Conservation (phyloP, 169 alveolate species). For the Cryptosporidium ubiquitum region DNA sequence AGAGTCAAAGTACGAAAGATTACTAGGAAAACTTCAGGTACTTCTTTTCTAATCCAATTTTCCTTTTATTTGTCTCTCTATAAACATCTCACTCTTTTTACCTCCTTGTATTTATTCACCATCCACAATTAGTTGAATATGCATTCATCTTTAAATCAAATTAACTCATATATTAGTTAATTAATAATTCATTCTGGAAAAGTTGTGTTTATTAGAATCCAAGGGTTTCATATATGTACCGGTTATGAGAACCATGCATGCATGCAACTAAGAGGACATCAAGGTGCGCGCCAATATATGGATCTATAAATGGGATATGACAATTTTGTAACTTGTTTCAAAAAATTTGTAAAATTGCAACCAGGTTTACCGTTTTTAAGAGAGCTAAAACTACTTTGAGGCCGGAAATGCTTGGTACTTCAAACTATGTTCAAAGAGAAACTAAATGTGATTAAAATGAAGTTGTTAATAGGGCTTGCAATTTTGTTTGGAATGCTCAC, state of each 20-base stretch:
- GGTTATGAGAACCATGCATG: background rate
- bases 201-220: no score
- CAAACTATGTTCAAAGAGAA: background rate
- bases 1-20: background rate
- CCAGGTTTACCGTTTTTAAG: background rate
- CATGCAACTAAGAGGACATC: background rate
- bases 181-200: no score
- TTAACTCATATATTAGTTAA: no score
- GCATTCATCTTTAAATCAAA: no score
- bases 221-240: background rate
- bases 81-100: no score
- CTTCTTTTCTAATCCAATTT: no score
- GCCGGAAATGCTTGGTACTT: background rate
- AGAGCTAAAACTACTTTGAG: background rate
- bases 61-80: no score
- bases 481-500: background rate
- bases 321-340: background rate
- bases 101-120: background rate
- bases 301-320: conserved; percentile 9
- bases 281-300: conserved; percentile 2
- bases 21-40: background rate
- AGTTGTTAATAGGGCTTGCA: background rate
- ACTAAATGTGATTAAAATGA: background rate
- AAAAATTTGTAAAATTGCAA: background rate
- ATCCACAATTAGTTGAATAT: no score